Conservation (phyloP, 148 eudicot species). For the Linanthus parryae region DNA sequence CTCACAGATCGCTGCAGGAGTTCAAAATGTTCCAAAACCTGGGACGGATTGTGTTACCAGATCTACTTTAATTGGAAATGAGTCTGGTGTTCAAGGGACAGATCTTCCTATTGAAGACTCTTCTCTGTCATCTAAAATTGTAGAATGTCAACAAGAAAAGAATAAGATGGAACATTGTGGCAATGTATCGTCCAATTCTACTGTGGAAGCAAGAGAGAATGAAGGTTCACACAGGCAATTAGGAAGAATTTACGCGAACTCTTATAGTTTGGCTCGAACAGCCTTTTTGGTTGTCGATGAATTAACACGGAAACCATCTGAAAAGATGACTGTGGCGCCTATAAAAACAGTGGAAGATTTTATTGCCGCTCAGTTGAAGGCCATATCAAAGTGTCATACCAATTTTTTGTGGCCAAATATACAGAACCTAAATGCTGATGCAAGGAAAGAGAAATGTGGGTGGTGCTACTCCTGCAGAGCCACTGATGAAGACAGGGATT, state of each 20-base stretch:
- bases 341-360: conserved; percentile 58
- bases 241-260: conserved; percentile 40
- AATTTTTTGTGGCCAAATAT: conserved; percentile 63
- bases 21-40: conserved; percentile 14
- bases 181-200: conserved; percentile 11
- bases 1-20: conserved; percentile 38
- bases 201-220: conserved; percentile 13
- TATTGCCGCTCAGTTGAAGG: conserved; percentile 60
- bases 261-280: conserved; percentile 63
- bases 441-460: conserved; percentile 77
- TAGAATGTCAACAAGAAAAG: conserved; percentile 27
- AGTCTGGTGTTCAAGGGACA: conserved; percentile 14
- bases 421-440: conserved; percentile 27
- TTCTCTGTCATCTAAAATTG: conserved; percentile 12
- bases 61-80: conserved; percentile 8
- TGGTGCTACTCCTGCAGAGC: conserved; percentile 86
- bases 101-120: conserved; percentile 13
- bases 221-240: conserved; percentile 15
- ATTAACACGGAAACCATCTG: conserved; percentile 48
- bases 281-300: conserved; percentile 65
- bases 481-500: conserved; percentile 61
- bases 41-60: conserved; percentile 7
- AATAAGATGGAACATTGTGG: conserved; percentile 20
- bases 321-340: conserved; percentile 31
- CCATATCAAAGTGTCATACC: conserved; percentile 40